These are phyloP conservation scores for Schizosaccharomyces versatilis DNA, from an alignment of 1,139 yeast species.

Conservation along the genomic window DNA sequence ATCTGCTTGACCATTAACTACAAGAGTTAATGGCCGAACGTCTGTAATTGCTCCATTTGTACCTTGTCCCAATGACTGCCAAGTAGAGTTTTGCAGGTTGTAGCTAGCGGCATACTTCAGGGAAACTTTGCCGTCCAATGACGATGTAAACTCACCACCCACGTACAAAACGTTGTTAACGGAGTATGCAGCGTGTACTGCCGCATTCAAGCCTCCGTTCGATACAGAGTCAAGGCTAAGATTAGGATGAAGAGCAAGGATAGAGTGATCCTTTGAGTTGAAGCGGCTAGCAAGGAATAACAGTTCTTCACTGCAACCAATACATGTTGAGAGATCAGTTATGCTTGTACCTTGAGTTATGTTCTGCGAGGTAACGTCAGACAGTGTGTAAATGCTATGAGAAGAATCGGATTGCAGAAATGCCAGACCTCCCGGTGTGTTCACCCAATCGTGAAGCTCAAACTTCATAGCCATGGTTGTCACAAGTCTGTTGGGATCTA, in stretches of 20 bases:
- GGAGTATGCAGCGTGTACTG: slow-evolving; percentile 17
- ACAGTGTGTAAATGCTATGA: not conserved
- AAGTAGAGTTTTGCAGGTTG: slow-evolving; percentile 12
- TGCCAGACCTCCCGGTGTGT: slow-evolving; percentile 21
- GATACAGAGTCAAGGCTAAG: not conserved
- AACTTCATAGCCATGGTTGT: slow-evolving; percentile 47
- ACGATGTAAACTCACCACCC: slow-evolving; percentile 22
- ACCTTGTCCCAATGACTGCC: slow-evolving; percentile 16
- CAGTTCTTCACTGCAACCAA: not conserved
- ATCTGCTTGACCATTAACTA: not conserved
- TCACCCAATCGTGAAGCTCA: slow-evolving; percentile 30
- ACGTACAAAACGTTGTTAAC: slow-evolving; percentile 19
- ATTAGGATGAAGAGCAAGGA: no score
- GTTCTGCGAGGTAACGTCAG: not conserved
- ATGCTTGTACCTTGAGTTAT: not conserved
- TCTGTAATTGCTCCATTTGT: slow-evolving; percentile 16
- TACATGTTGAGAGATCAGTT: not conserved
- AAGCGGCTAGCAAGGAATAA: not conserved
- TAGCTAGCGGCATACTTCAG: not conserved
- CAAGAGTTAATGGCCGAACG: slow-evolving; percentile 11
- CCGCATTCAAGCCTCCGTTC: slow-evolving; percentile 23
- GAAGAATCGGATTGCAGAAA: slow-evolving; percentile 23
- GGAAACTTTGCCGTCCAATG: slow-evolving; percentile 16
- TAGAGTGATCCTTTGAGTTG: not conserved
- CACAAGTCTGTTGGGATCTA: slow-evolving; percentile 24